These are phyloP conservation scores for Hypomyces rosellus DNA, from an alignment of 2,329 filamentous ascomycete species.

Conservation along the genomic window DNA sequence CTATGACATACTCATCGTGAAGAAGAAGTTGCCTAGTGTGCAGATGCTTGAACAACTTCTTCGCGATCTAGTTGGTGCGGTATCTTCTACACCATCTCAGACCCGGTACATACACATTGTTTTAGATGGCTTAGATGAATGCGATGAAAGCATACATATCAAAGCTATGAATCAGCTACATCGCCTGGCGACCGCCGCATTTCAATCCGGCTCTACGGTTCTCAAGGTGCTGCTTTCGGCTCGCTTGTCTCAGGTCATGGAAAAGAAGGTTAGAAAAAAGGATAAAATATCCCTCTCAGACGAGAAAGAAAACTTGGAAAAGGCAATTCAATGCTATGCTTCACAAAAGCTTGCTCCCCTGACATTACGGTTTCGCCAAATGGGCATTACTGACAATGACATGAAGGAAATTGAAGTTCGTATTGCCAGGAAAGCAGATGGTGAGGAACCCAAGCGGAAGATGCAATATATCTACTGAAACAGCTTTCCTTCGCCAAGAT, in stretches of 20 bases:
- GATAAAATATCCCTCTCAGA: slow-evolving; percentile 2
- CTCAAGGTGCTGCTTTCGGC: slow-evolving; percentile 2
- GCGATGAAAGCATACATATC: not conserved
- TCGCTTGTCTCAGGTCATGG: not conserved
- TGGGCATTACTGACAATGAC: slow-evolving; percentile 11
- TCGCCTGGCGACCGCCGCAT: not conserved
- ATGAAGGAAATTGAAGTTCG: slow-evolving; percentile 10
- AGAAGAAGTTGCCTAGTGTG: not conserved
- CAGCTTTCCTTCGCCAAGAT: too few relatives aligned
- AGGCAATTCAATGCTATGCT: slow-evolving; percentile 1
- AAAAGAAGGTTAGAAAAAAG: not conserved
- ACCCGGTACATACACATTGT: not conserved
- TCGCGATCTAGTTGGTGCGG: not conserved
- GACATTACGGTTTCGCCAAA: not conserved
- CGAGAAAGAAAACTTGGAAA: not conserved
- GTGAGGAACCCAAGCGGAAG: too few relatives aligned
- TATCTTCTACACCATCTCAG: not conserved
- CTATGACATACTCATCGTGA: slow-evolving; percentile 16
- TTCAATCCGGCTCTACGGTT: not conserved
- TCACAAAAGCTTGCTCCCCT: not conserved
- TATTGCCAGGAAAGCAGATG: slow-evolving; percentile 21
- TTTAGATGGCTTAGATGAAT: slow-evolving; percentile 4
- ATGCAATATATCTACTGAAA: too few relatives aligned
- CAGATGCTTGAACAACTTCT: not conserved
- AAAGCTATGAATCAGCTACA: not conserved